phyloP scores from a whole-genome alignment of 192 early-diverging fungal genomes.

The Phycomyces blakesleeanus region DNA sequence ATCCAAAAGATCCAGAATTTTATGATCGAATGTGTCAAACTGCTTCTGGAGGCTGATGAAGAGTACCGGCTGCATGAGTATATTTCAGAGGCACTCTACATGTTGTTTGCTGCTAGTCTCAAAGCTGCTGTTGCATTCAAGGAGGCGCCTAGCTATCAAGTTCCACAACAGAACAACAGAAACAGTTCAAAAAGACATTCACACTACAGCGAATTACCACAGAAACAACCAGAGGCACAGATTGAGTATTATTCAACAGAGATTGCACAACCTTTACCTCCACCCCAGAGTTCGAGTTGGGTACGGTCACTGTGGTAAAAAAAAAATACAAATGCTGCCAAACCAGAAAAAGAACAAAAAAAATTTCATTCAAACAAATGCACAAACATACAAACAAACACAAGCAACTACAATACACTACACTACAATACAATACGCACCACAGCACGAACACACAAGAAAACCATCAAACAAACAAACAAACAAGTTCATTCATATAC shows the following conservation, averaged over 20 bases:
- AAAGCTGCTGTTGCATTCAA: slow-evolving; percentile 56
- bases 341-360: too few relatives aligned
- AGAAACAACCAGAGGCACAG: too few relatives aligned
- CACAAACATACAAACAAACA: too few relatives aligned
- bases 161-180: not conserved
- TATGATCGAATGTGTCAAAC: slow-evolving; percentile 42
- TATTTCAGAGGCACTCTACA: slow-evolving; percentile 45
- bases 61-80: slow-evolving; percentile 52
- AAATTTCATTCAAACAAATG: too few relatives aligned
- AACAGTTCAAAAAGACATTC: not conserved
- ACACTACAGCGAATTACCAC: too few relatives aligned
- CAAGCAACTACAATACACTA: too few relatives aligned
- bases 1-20: slow-evolving; percentile 46
- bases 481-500: too few relatives aligned
- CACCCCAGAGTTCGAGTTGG: not conserved
- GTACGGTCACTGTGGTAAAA: not conserved
- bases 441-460: too few relatives aligned
- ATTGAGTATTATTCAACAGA: too few relatives aligned
- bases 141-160: slow-evolving; percentile 38
- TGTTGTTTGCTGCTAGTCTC: slow-evolving; percentile 41
- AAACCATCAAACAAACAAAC: too few relatives aligned
- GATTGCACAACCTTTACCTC: not conserved
- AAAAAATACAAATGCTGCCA: not conserved
- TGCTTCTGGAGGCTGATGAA: slow-evolving; percentile 46
- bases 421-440: too few relatives aligned